A percentile compares a stretch with the other conserved stretches of the same genome.
Conservation (phyloP, 306 rosid species). For the Cucurbita maxima region DNA sequence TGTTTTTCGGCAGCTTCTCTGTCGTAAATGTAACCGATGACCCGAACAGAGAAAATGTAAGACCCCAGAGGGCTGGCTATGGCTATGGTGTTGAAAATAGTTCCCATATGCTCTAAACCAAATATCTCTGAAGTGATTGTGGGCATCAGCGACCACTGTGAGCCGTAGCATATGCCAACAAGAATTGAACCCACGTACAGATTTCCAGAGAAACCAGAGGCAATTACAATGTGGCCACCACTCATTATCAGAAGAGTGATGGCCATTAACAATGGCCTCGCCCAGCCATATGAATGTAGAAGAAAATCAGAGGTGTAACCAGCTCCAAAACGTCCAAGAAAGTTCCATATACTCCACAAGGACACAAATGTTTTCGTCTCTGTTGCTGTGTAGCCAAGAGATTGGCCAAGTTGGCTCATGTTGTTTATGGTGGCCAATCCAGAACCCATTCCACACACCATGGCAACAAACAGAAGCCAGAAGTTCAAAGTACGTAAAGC, state of each 20-base stretch:
- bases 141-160: slow-evolving; percentile 92
- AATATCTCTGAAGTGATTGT: slow-evolving; percentile 68
- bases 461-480: slow-evolving; percentile 65
- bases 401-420: slow-evolving; percentile 74
- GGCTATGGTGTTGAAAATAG: slow-evolving; percentile 72
- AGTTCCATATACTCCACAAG: slow-evolving; percentile 89
- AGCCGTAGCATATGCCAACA: slow-evolving; percentile 78
- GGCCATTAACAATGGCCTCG: slow-evolving; percentile 53
- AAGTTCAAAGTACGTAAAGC: slow-evolving; percentile 52
- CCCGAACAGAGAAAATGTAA: slow-evolving; percentile 60
- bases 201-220: slow-evolving; percentile 56
- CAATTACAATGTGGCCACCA: slow-evolving; percentile 47
- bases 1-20: slow-evolving; percentile 27
- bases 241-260: slow-evolving; percentile 39
- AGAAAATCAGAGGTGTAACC: slow-evolving; percentile 65
- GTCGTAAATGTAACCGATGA: slow-evolving; percentile 68
- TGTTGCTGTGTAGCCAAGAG: slow-evolving; percentile 49
- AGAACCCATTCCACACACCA: slow-evolving; percentile 76
- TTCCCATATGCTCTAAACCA: slow-evolving; percentile 75
- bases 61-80: slow-evolving; percentile 79
- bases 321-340: slow-evolving; percentile 82
- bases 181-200: slow-evolving; percentile 58
- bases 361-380: slow-evolving; percentile 58
- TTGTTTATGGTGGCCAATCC: slow-evolving; percentile 68
- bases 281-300: slow-evolving; percentile 53